phyloP scores from a whole-genome alignment of 257 asterid genomes.

The Apocynum venetum region DNA sequence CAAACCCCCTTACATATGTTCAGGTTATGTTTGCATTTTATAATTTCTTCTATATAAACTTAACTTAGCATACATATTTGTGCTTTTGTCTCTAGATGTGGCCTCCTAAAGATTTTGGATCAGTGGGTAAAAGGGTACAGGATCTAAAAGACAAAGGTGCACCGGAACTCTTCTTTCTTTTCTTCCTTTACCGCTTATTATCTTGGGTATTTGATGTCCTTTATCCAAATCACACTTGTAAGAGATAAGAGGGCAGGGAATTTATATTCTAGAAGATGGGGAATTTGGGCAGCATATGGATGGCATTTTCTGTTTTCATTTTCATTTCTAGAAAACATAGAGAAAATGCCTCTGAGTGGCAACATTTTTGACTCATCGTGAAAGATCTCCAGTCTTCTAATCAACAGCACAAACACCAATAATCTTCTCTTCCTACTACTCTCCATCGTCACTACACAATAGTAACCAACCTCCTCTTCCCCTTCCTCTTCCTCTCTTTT shows the following conservation, averaged over 20 bases:
- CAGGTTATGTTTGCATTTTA: background rate
- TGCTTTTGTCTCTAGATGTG: constrained; percentile 24
- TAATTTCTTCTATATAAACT: background rate
- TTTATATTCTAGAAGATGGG: background rate
- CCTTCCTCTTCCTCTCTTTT: too few species aligned
- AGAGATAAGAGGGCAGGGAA: background rate
- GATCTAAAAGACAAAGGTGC: constrained; percentile 29
- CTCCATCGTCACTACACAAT: too few species aligned
- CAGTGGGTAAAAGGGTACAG: constrained; percentile 25
- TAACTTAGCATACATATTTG: background rate
- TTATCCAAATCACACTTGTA: background rate
- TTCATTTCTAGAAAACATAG: too few species aligned
- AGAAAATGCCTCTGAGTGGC: too few species aligned
- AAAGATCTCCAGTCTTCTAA: too few species aligned
- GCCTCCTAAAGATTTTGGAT: constrained; percentile 55
- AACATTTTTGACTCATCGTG: too few species aligned
- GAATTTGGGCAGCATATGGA: too few species aligned
- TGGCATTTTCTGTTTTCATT: too few species aligned
- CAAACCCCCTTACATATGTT: background rate
- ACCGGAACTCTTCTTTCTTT: background rate
- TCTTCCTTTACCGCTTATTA: background rate
- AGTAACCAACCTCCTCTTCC: too few species aligned
- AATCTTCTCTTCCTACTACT: too few species aligned
- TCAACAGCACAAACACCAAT: too few species aligned
- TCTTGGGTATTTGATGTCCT: background rate